Evolutionary conservation across 2,329 filamentous ascomycete species (phyloP).

Genomic region (Claviceps pazoutovae): DNA sequence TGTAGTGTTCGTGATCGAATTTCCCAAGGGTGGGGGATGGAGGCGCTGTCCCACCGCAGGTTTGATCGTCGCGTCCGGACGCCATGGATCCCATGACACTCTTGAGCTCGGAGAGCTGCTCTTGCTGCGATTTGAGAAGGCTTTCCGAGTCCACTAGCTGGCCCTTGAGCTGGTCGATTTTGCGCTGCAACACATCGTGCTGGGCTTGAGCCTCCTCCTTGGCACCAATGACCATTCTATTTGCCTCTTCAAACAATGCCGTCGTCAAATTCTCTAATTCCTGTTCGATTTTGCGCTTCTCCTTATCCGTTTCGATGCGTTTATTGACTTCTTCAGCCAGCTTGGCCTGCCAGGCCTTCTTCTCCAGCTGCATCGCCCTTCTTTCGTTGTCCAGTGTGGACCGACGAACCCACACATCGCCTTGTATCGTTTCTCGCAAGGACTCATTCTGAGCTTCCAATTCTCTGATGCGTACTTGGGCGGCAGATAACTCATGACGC

Average conservation of each 20-base stretch:
- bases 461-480: constrained; percentile 50
- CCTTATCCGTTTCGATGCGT: constrained; percentile 54
- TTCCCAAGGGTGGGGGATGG: constrained; percentile 67
- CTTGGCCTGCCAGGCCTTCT: constrained; percentile 40
- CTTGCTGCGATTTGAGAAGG: constrained; percentile 77
- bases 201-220: constrained; percentile 81
- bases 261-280: constrained; percentile 84
- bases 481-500: constrained; percentile 66
- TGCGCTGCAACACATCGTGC: constrained; percentile 65
- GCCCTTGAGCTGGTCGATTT: constrained; percentile 74
- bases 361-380: constrained; percentile 43
- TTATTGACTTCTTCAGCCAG: constrained; percentile 52
- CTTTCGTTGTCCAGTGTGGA: constrained; percentile 63
- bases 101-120: constrained; percentile 86
- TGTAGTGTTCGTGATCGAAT: constrained; percentile 44
- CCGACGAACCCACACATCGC: constrained; percentile 63
- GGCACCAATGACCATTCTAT: constrained; percentile 86
- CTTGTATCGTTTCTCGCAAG: constrained; percentile 57
- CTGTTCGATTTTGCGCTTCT: constrained; percentile 80
- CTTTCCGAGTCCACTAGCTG: constrained; percentile 79
- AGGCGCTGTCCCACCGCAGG: constrained; percentile 57
- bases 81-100: constrained; percentile 80
- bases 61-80: constrained; percentile 57
- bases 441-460: constrained; percentile 54
- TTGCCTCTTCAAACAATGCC: constrained; percentile 94